phyloP scores from a whole-genome alignment of 352 stramenopile species.

The Blastocystis sp. region DNA sequence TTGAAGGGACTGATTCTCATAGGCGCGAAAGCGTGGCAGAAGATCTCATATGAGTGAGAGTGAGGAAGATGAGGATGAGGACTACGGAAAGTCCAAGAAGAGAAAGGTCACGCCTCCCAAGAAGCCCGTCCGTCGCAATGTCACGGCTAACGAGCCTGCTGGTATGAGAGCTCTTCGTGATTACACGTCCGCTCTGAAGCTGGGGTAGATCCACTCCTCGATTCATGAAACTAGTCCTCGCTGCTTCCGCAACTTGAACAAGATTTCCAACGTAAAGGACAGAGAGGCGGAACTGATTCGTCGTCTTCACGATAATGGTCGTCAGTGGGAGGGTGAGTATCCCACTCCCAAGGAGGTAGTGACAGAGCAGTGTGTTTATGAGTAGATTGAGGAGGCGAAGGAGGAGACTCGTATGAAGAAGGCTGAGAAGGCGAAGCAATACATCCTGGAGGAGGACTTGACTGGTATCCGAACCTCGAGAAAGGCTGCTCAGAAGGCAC shows the following conservation, averaged over 20 bases:
- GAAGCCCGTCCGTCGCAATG: conserved; percentile 19
- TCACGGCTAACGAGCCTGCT: conserved; percentile 25
- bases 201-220: background rate
- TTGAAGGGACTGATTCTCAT: background rate
- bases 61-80: conserved; percentile 26
- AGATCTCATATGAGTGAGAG: background rate
- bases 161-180: conserved; percentile 45
- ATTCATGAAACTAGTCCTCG: background rate
- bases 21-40: background rate
- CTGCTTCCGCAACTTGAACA: conserved; percentile 42
- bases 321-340: conserved; percentile 37
- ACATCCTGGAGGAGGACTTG: conserved; percentile 28
- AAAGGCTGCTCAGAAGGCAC: conserved; percentile 50
- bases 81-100: conserved; percentile 15
- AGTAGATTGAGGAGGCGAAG: background rate
- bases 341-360: conserved; percentile 27
- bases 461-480: background rate
- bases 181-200: conserved; percentile 49
- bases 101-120: background rate
- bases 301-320: conserved; percentile 13
- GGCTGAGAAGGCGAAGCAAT: conserved; percentile 45
- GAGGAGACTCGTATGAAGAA: conserved; percentile 45
- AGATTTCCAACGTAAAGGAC: conserved; percentile 35
- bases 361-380: background rate
- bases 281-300: conserved; percentile 21